These are phyloP conservation scores for Cucurbita pepo DNA, from an alignment of 306 rosid species.

Conservation along the genomic window DNA sequence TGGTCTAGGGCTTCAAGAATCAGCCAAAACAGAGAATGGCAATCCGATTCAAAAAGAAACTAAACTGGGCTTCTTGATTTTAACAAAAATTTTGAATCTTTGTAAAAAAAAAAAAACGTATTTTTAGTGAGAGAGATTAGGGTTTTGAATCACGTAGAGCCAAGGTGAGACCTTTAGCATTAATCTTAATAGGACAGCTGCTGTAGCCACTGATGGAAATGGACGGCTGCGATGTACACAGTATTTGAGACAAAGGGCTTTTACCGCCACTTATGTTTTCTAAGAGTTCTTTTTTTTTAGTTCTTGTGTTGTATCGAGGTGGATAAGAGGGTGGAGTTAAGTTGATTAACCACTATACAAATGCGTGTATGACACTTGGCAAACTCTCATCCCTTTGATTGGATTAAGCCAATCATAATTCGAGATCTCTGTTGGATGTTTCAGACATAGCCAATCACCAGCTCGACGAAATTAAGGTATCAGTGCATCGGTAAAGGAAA, in stretches of 20 bases:
- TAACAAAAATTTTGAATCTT: not conserved
- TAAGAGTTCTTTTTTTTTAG: too few species aligned
- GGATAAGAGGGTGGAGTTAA: slow-evolving; percentile 3
- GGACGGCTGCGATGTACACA: slow-evolving; percentile 52
- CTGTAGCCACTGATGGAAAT: slow-evolving; percentile 14
- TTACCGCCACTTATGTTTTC: not conserved
- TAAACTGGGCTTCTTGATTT: not conserved
- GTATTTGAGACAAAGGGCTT: slow-evolving; percentile 24
- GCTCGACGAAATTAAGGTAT: slow-evolving; percentile 93
- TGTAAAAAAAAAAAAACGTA: slow-evolving; percentile 7
- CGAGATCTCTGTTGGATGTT: slow-evolving; percentile 46
- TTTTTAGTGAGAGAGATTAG: slow-evolving; percentile 12
- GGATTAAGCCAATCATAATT: slow-evolving; percentile 52
- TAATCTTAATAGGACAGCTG: slow-evolving; percentile 31
- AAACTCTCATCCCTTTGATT: slow-evolving; percentile 2
- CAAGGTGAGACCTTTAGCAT: slow-evolving; percentile 46
- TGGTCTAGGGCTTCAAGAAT: slow-evolving; percentile 8
- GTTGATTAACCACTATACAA: slow-evolving; percentile 32
- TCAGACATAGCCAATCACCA: slow-evolving; percentile 47
- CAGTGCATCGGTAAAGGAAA: slow-evolving; percentile 21
- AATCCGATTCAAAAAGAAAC: not conserved
- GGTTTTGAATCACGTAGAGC: slow-evolving; percentile 33
- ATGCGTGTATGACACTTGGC: not conserved
- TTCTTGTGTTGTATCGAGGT: not conserved
- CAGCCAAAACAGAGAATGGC: not conserved